Evolutionary conservation across 768 basidiomycete species (phyloP), one percentile per base, ranked within the genome.

Genomic region (Mycena polygramma): DNA sequence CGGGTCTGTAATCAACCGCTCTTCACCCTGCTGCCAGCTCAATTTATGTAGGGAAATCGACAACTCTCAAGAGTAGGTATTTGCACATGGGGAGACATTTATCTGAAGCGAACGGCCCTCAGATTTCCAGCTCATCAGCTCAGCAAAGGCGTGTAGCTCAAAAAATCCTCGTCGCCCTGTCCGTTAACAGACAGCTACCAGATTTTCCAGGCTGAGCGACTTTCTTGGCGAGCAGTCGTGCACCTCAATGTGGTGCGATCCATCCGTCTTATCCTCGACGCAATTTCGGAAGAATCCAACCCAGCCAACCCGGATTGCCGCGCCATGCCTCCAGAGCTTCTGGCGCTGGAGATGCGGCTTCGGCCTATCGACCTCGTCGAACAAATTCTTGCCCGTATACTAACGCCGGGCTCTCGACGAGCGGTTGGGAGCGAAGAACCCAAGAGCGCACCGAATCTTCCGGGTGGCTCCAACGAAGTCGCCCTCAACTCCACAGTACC

Each of bases 31-130:
- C 36, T 59, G 19, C 30, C 8, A 46, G 36, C 14, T 14, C 5
- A 49, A 14, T 46, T 7, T 7, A 1, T 37, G 11, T 13, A 88
- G 88, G 88, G 48, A 89, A 90, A 77, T 88, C 87, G 4, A 89
- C 88, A 2, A 88, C 89, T 2, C 82, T 90, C 53, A 86, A 89
- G 73, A 89, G 87, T 88, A 77, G 67, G 85, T 82, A 14, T 22
- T 19, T 19, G 51, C 15, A 7, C 13, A 24, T 7, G 20, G 7
- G 26, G 19, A 24, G 15, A 24, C 2, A 22, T 1, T 14, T 26
- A 14, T 46, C 61, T 62, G 17, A 62, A 37, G n/a, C n/a, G 30
- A 41, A 52, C 46, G 20, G 30, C 46, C 13, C 48, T 51, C 26
- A 83, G 82, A 84, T 67, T 84, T 84, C 67, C 83, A 84, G 71